Percentiles rank a stretch among this genome's conserved stretches.
Evolutionary conservation across 805 yeast species (phyloP).

Genomic region (Phaffomyces antillensis): DNA sequence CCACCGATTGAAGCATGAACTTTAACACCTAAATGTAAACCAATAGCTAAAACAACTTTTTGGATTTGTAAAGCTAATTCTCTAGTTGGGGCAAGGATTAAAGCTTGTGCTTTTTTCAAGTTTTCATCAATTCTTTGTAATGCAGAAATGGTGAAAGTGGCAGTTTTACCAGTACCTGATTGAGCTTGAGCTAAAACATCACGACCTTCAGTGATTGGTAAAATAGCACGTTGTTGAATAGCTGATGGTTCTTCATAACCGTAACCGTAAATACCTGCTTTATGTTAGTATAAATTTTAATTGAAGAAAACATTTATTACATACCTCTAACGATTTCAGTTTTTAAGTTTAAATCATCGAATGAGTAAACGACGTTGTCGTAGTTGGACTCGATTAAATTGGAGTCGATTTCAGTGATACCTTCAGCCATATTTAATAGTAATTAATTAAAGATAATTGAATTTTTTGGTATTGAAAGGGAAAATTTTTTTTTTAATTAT

Average conservation of each 20-base stretch:
- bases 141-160: conserved; percentile 87
- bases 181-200: conserved; percentile 98
- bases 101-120: conserved; percentile 77
- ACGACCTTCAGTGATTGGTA: conserved; percentile 90
- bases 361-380: conserved; percentile 78
- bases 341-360: conserved; percentile 76
- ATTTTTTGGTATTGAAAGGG: neutral
- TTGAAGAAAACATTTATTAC: neutral
- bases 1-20: conserved; percentile 99
- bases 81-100: conserved; percentile 94
- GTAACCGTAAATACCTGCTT: conserved; percentile 69
- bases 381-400: conserved; percentile 88
- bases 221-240: conserved; percentile 95
- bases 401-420: conserved; percentile 73
- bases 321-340: conserved; percentile 46
- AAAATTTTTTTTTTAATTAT: neutral
- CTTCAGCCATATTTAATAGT: conserved; percentile 39
- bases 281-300: neutral
- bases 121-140: conserved; percentile 68
- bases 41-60: conserved; percentile 84
- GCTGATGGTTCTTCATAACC: conserved; percentile 97
- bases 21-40: conserved; percentile 81
- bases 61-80: conserved; percentile 96
- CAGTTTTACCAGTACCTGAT: conserved; percentile 99
- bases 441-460: neutral